Evolutionary conservation across 1,284 basidiomycete species (phyloP), one percentile per base, ranked within the genome.

Genomic region (Ceratobasidium sp.): DNA sequence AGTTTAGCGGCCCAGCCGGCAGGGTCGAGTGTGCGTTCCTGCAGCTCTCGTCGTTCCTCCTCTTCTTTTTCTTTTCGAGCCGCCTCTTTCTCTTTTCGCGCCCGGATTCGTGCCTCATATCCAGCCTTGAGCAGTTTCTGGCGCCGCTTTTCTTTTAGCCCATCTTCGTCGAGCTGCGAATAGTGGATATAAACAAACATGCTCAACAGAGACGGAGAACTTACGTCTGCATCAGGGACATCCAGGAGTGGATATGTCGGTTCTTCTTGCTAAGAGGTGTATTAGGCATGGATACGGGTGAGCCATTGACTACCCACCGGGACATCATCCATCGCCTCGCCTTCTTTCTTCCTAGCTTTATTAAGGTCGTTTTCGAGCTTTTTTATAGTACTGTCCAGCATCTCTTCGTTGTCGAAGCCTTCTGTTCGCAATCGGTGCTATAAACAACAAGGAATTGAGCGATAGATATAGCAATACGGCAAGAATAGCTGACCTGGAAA

Each of bases 61-160:
- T 90, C 88, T 64, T 91, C 91, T 76, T 89, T 88, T 74, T 93
- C 89, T 79, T 92, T 91, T 68, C 86, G 87, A 81, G 95, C 95
- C 31, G 89, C 88, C 79, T 94, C 92, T 78, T 98, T 98, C 81
- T 99, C 97, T 43, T 90, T 90, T 77, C 94, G 90, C 0, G 90
- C 88, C 7, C 95, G 90, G 63, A 91, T 88, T 13, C 98, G 90
- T 0, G 97, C 96, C 74, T 99, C 98, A 82, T 93, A 96, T 0
- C 95, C 95, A 0, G 96, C 95, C 83, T 98, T 99, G 85, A 98
- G 86, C 46, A 99, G 85, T 76, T 90, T 92, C 82, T 99, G 98
- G 78, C 92, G 93, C 79, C 92, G 91, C 84, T 99, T 99, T 82
- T 99, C 98, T 81, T 95, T 98, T 61, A 98, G 80, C 16, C 90